Evolutionary conservation across 1,284 basidiomycete genomes (phyloP), one percentile per base, ranked within the genome.

Genomic region (Ceratobasidium sp.): DNA sequence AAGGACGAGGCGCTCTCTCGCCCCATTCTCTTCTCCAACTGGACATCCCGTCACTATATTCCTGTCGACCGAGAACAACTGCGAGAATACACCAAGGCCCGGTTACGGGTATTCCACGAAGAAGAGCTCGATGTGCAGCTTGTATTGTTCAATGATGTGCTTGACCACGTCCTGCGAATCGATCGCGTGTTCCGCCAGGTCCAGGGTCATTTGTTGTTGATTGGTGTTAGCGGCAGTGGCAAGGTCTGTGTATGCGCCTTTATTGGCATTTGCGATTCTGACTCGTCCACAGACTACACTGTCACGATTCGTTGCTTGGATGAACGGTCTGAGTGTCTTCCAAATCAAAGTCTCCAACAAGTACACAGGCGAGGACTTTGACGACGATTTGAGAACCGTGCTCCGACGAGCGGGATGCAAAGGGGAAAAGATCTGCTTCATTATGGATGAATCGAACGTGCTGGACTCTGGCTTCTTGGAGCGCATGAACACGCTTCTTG

Each of bases 401-500:
- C 86, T 99, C 33, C 90, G 95, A 42, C 88, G 97, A 29, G 84
- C 96, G 0, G 98, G 97, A 5, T 97, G 95, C 81, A 98, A 98
- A 77, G 95, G 94, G 73, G 97, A 99, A 79, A 98, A 98, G 80
- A 91, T 99, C 46, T 98, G 95, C 77, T 99, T 99, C 84, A 98
- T 99, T 79, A 98, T 99, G 95, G 97, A 99, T 78, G 97, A 99
- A 78, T 97, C 94, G 0, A 99, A 99, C 75, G 95, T 99, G 29
- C 88, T 98, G 42, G 96, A 99, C 77, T 95, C 97, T 4, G 97
- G 97, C 68, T 98, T 99, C 83, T 81, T 99, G 71, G 97, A 99
- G 77, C 87, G 97, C 36, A 98, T 99, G 94, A 99, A 99, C 78
- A 99, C 95, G 0, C 85, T 99, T 2, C 85, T 99, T 13, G 98